Base-by-base conservation (phyloP, 2,329 filamentous ascomycete species). In the Fusarium protoensiforme region DNA sequence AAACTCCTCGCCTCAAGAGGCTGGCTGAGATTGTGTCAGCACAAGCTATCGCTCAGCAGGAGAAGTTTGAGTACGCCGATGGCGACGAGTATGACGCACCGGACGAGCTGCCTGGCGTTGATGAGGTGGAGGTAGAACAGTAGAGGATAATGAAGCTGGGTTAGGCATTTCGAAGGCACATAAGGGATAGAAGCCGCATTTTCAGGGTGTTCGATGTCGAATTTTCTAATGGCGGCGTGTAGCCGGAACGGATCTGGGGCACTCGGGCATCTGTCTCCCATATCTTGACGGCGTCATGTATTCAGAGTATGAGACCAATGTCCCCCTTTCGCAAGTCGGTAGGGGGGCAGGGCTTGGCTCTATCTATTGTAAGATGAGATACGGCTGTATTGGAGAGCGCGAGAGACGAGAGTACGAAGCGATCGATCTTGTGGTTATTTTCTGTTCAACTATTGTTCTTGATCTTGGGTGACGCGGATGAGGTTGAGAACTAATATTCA, bases 21-120 rank as follows among this genome's bases (percentile, higher is more conserved):
- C 88, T 99, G 62, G 96, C 96, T n/a, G 96, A 99, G 85, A 98
- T 99, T 74, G 96, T 99, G 56, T 97, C 94, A 39, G 94, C 95
- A 35, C 96, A 99, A 84, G 96, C 96, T 35, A 96, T 98, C 79
- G 94, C 95, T 65, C 96, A 98, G 83, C 94, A 97, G 84, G 94
- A 97, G 84, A 96, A 94, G 85, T 84, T 93, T 70, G 93, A 94
- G 57, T 90, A 85, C 69, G 80, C 79, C 20, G 81, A 83, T 24
- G 83, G 80, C 18, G 83, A 84, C 39, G 81, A 79, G 29, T 86
- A 88, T 68, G 87, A 91, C 57, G 82, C 82, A 39, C 86, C 87
- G 56, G 85, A 86, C 35, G 85, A 86, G 51, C 80, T 90, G 16
- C 81, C 83, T 7, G 87, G 88, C 67, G 87, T 85, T 58, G 88